Evolutionary conservation across 805 yeast species (phyloP), one percentile per base, ranked within the genome.

Genomic region (Kuraishia hungarica): DNA sequence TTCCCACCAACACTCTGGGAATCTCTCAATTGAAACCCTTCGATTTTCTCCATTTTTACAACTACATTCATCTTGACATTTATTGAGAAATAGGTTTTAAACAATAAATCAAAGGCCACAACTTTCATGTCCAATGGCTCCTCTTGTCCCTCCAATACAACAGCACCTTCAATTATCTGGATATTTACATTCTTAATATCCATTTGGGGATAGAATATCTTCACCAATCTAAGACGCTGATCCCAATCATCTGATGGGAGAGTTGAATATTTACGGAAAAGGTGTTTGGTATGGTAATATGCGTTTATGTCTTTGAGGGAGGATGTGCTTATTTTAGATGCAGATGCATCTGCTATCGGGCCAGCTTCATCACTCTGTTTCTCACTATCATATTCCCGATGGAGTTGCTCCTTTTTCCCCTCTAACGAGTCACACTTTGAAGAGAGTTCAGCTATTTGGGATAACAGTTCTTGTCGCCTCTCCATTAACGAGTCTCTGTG

Each of bases 161-260:
- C 43, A 35, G 17, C 43, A 35, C 4, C 17, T 15, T 35, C 43
- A 11, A 11, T n/a, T 46, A 6, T 50, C 48, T 2, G 48, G 48
- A 2, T 48, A n/a, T n/a, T 58, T 2, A 53, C 21, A 26, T 56
- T 56, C 13, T 51, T 46, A 13, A 67, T 60, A 24, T 57, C 55
- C 67, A 69, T 62, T 51, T 60, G 35, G 0, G 70, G 72, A 55
- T 61, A 68, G 53, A 68, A 68, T 49, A 60, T 19, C 29, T 58
- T 57, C 13, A 63, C 54, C 2, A 63, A 52, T 39, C 56, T 35
- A 20, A 67, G 51, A 24, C 72, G 53, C 39, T 59, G 55, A 7
- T 51, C 58, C 54, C 69, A 61, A 54, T 69, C 65, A 15, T 54
- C 48, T 1, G 67, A 61, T 1, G 73, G 73, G 15, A 69, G 55